Evolutionary conservation across 2,329 filamentous ascomycete genomes (phyloP).

Genomic region (Xylariales sp.): DNA sequence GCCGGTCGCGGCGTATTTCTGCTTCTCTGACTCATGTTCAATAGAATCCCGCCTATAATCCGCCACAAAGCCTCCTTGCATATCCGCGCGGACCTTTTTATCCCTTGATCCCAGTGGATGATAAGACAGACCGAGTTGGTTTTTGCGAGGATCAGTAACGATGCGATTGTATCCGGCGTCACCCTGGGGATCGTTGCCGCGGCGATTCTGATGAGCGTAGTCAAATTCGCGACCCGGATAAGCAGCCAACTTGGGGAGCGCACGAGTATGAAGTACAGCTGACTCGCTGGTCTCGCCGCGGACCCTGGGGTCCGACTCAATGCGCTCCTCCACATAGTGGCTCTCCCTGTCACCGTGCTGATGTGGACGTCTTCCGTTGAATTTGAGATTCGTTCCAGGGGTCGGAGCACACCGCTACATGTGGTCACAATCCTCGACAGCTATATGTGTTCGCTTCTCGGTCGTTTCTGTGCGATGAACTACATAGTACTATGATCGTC

Average conservation of each 20-base stretch:
- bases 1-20: not conserved
- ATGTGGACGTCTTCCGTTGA: too few relatives aligned
- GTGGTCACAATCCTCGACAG: too few relatives aligned
- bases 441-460: too few relatives aligned
- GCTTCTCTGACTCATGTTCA: not conserved
- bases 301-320: too few relatives aligned
- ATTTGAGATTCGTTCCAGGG: too few relatives aligned
- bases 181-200: not conserved
- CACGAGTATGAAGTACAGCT: too few relatives aligned
- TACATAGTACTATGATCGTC: too few relatives aligned
- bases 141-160: not conserved
- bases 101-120: not conserved
- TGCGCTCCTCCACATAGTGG: too few relatives aligned
- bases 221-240: conserved; percentile 2
- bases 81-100: not conserved
- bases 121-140: conserved; percentile 1
- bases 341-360: too few relatives aligned
- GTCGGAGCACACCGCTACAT: too few relatives aligned
- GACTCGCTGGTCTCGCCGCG: too few relatives aligned
- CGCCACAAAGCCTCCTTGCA: not conserved
- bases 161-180: conserved; percentile 4
- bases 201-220: conserved; percentile 1
- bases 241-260: not conserved
- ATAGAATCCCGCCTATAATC: not conserved
- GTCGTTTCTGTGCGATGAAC: too few relatives aligned